Conservation (phyloP, 176 grass and related monocot species). For the Avena sativa region DNA sequence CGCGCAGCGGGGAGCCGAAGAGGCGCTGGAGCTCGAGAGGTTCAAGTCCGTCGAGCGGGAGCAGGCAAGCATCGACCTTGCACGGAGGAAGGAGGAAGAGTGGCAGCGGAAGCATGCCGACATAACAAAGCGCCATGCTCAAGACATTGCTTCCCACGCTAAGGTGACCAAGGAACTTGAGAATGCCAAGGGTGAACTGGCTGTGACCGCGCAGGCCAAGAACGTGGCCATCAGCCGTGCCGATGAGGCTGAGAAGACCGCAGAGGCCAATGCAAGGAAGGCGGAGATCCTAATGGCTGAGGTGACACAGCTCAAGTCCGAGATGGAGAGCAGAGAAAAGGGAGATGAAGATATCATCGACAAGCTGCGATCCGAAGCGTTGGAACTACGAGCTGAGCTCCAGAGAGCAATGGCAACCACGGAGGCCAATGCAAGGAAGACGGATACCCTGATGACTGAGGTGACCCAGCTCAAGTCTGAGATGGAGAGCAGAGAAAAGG, state of each 20-base stretch:
- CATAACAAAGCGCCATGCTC: slow-evolving; percentile 56
- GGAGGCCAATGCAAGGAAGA: slow-evolving; percentile 55
- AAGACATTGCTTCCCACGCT: slow-evolving; percentile 51
- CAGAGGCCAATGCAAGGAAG: slow-evolving; percentile 51
- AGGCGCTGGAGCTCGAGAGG: slow-evolving; percentile 69
- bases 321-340: slow-evolving; percentile 12
- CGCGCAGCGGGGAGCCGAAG: slow-evolving; percentile 62
- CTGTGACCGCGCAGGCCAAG: slow-evolving; percentile 47
- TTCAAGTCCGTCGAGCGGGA: slow-evolving; percentile 79
- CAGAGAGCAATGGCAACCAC: slow-evolving; percentile 32
- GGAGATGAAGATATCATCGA: slow-evolving; percentile 39
- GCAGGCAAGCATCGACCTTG: slow-evolving; percentile 54
- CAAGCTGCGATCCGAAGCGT: too few species aligned
- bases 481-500: slow-evolving; percentile 52
- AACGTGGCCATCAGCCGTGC: slow-evolving; percentile 45
- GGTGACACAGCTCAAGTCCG: slow-evolving; percentile 45
- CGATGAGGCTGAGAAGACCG: slow-evolving; percentile 51
- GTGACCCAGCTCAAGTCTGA: slow-evolving; percentile 42
- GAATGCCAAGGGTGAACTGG: slow-evolving; percentile 55
- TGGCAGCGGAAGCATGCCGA: slow-evolving; percentile 57
- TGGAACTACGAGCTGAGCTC: too few species aligned
- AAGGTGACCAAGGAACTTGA: slow-evolving; percentile 63
- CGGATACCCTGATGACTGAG: slow-evolving; percentile 44
- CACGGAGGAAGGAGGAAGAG: slow-evolving; percentile 58
- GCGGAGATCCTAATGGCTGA: slow-evolving; percentile 47